These are phyloP conservation scores for Phytophthora pluvialis DNA, from an alignment of 352 stramenopile genomes.

Conservation along the genomic window DNA sequence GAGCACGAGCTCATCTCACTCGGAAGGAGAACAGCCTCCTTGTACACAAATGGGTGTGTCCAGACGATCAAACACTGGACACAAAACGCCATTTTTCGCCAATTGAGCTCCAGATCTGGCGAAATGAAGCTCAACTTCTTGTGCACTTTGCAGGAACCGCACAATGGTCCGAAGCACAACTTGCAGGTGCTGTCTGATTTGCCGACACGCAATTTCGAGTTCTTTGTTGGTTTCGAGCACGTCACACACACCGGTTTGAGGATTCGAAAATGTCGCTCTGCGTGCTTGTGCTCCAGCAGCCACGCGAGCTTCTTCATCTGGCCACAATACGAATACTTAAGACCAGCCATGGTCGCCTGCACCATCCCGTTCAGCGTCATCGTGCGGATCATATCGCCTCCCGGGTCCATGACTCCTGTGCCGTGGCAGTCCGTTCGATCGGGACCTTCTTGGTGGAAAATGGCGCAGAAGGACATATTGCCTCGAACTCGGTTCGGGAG, in stretches of 20 bases:
- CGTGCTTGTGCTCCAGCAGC: conserved; percentile 27
- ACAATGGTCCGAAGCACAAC: conserved; percentile 26
- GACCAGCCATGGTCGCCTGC: conserved; percentile 21
- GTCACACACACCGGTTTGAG: conserved; percentile 14
- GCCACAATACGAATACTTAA: conserved; percentile 40
- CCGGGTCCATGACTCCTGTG: conserved; percentile 24
- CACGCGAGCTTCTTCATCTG: conserved; percentile 45
- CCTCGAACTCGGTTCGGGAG: conserved; percentile 30
- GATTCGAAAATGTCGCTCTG: background rate
- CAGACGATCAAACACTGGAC: conserved; percentile 31
- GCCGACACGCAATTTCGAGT: background rate
- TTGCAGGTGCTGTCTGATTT: conserved; percentile 20
- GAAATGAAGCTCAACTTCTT: conserved; percentile 40
- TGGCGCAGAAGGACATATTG: conserved; percentile 46
- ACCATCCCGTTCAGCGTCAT: conserved; percentile 19
- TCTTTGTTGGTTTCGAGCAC: conserved; percentile 19
- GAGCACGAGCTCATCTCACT: no score
- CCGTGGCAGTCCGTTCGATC: conserved; percentile 25
- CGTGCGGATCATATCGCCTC: conserved; percentile 29
- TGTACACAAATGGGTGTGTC: conserved; percentile 29
- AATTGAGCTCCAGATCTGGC: conserved; percentile 24
- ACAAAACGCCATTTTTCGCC: conserved; percentile 39
- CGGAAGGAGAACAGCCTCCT: background rate
- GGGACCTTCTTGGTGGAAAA: conserved; percentile 35
- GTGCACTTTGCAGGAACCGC: conserved; percentile 20